Evolutionary conservation across 2,329 filamentous ascomycete genomes (phyloP), one percentile per base, ranked within the genome.

Genomic region (Fusarium xyrophilum): DNA sequence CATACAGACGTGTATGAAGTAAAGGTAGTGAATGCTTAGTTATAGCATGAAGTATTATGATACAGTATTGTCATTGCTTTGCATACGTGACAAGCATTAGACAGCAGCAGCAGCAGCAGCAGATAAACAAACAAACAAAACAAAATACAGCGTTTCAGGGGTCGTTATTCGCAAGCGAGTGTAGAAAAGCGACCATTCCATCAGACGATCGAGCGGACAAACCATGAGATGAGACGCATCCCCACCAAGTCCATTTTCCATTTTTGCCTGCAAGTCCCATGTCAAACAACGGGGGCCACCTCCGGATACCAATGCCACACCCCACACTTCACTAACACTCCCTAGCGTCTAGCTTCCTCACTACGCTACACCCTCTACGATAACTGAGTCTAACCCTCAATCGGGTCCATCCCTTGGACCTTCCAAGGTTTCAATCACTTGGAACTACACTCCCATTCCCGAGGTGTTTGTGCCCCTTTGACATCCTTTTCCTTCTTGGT

Each of bases 271-370:
- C 12, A 25, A 32, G 32, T 50, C 54, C 47, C 51, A 60, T 56
- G 61, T 63, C 36, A 47, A 60, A 47, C 60, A 54, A 56, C 65
- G 63, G 52, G 50, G 63, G 40, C 64, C 54, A 59, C 39, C 61
- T 56, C 61, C 67, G 67, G 67, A 61, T 65, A 67, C 68, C 63
- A 70, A 70, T 69, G 67, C 67, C 67, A 67, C 52, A 68, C 66
- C 61, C 66, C 65, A 54, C 51, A 54, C 67, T 68, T 56, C 65
- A 50, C 60, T 60, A 60, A 43, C 21, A 47, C 47, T 54, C 39
- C 39, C 40, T 53, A 47, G 21, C 28, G 21, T 32, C 27, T 25
- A 44, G 50, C 25, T 17, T 55, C 28, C 39, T 25, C 32, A 14
- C 36, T 39, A 38, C 12, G 12, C 21, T 48, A 56, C 60, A 48